phyloP scores from a whole-genome alignment of 768 basidiomycete species.

The Daedaleopsis nitida region DNA sequence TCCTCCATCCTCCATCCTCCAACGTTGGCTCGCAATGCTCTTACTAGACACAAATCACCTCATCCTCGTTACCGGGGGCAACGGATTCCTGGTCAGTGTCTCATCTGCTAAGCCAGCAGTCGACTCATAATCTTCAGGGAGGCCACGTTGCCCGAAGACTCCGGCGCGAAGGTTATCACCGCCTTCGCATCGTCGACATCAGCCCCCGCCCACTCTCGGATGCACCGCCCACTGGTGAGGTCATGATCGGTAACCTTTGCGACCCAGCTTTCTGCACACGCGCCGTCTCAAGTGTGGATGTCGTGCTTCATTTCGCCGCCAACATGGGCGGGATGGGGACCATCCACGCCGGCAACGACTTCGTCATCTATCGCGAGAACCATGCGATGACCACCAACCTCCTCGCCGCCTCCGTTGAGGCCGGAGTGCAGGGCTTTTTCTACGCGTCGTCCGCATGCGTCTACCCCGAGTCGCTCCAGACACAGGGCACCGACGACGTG shows the following conservation, averaged over 20 bases:
- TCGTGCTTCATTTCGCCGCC: slow-evolving; percentile 59
- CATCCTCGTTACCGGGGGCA: slow-evolving; percentile 22
- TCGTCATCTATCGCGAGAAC: slow-evolving; percentile 51
- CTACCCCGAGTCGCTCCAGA: slow-evolving; percentile 50
- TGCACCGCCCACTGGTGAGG: slow-evolving; percentile 31
- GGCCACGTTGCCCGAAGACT: slow-evolving; percentile 50
- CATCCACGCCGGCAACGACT: slow-evolving; percentile 54
- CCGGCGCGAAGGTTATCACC: slow-evolving; percentile 25
- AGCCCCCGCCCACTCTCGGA: slow-evolving; percentile 21
- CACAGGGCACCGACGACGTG: slow-evolving; percentile 38
- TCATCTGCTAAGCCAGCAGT: neutral
- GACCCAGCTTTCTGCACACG: slow-evolving; percentile 41
- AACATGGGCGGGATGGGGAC: slow-evolving; percentile 69
- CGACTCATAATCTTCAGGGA: slow-evolving; percentile 39
- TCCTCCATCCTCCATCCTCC: neutral
- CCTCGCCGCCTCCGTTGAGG: slow-evolving; percentile 39
- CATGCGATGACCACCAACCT: slow-evolving; percentile 52
- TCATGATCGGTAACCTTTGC: slow-evolving; percentile 47
- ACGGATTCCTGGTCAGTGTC: slow-evolving; percentile 22
- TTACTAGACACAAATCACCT: slow-evolving; percentile 5
- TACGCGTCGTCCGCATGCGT: slow-evolving; percentile 64
- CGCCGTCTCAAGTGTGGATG: slow-evolving; percentile 42
- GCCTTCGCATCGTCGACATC: slow-evolving; percentile 49
- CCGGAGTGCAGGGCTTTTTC: slow-evolving; percentile 47
- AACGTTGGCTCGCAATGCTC: neutral